A percentile compares a stretch with the other conserved stretches of the same genome.
These are phyloP conservation scores for Clavispora phyllophila DNA, from an alignment of 805 yeast species.

Conservation along the genomic window DNA sequence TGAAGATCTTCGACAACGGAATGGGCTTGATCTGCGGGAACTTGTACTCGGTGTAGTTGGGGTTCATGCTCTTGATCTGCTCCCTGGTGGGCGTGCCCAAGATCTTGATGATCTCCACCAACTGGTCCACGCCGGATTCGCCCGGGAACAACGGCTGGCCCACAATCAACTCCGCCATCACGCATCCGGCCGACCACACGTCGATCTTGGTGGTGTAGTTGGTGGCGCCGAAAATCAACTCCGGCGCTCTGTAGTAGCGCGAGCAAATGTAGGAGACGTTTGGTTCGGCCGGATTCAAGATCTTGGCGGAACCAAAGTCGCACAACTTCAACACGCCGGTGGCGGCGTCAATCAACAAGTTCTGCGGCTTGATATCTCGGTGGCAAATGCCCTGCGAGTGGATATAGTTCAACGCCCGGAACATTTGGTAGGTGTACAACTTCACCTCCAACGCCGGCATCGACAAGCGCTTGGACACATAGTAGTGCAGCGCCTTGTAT, in stretches of 20 bases:
- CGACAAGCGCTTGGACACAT: constrained; percentile 58
- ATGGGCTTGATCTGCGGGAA: constrained; percentile 85
- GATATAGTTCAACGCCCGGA: constrained; percentile 74
- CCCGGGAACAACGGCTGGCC: constrained; percentile 99
- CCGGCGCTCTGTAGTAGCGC: constrained; percentile 96
- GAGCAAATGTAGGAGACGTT: constrained; percentile 96
- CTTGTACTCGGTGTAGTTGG: constrained; percentile 94
- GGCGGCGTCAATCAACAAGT: constrained; percentile 78
- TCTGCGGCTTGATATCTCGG: constrained; percentile 89
- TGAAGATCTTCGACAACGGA: constrained; percentile 64
- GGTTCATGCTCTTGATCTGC: constrained; percentile 91
- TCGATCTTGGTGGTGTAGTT: constrained; percentile 96
- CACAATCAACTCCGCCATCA: constrained; percentile 90
- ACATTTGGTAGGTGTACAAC: constrained; percentile 71
- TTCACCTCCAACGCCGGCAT: constrained; percentile 92
- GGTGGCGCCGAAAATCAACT: constrained; percentile 93
- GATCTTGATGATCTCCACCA: constrained; percentile 93
- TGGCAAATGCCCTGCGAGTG: constrained; percentile 82
- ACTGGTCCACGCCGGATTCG: constrained; percentile 94
- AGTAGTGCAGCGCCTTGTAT: constrained; percentile 85
- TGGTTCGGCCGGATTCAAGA: constrained; percentile 83
- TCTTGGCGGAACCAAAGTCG: constrained; percentile 95
- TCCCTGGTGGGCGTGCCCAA: constrained; percentile 93
- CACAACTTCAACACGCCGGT: constrained; percentile 85
- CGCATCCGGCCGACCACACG: constrained; percentile 97